Percentiles rank a stretch among this genome's conserved stretches.
phyloP scores from a whole-genome alignment of 2,329 filamentous ascomycete genomes.

The Epichloe uncinata region DNA sequence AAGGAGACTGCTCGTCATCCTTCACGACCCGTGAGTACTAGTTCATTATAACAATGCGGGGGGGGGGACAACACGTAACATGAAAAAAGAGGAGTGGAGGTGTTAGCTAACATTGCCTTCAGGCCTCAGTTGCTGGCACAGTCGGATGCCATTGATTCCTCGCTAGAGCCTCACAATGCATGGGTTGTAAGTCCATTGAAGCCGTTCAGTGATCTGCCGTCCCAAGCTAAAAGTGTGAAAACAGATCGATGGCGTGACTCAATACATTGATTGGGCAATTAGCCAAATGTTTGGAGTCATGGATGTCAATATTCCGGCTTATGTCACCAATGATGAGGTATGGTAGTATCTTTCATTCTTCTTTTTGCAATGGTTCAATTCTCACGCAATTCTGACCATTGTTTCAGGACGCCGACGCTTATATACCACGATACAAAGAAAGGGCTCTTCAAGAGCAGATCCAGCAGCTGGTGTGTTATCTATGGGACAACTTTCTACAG shows the following conservation, averaged over 20 bases:
- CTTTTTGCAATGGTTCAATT: neutral
- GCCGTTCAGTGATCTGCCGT: neutral
- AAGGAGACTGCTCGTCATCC: slow-evolving; percentile 64
- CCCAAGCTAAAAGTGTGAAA: slow-evolving; percentile 10
- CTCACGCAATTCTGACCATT: neutral
- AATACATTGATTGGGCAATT: slow-evolving; percentile 75
- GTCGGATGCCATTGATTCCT: slow-evolving; percentile 55
- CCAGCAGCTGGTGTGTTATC: slow-evolving; percentile 65
- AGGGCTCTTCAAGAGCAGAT: slow-evolving; percentile 42
- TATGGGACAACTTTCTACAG: slow-evolving; percentile 97
- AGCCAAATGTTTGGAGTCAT: slow-evolving; percentile 70
- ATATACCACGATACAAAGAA: slow-evolving; percentile 31
- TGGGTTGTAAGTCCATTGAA: slow-evolving; percentile 56
- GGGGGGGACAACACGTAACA: neutral
- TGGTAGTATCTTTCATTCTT: slow-evolving; percentile 3
- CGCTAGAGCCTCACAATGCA: slow-evolving; percentile 68
- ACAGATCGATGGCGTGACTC: slow-evolving; percentile 67
- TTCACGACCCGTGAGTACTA: slow-evolving; percentile 73
- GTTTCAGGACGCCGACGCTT: slow-evolving; percentile 33
- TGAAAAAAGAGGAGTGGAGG: neutral
- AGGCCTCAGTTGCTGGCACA: slow-evolving; percentile 57
- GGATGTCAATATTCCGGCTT: slow-evolving; percentile 79
- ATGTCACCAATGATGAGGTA: slow-evolving; percentile 53
- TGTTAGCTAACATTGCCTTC: slow-evolving; percentile 1
- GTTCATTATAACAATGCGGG: neutral